A percentile compares a stretch with the other conserved stretches of the same genome.
These are phyloP conservation scores for Corchorus capsularis DNA, from an alignment of 345 rosid genomes.

Conservation along the genomic window DNA sequence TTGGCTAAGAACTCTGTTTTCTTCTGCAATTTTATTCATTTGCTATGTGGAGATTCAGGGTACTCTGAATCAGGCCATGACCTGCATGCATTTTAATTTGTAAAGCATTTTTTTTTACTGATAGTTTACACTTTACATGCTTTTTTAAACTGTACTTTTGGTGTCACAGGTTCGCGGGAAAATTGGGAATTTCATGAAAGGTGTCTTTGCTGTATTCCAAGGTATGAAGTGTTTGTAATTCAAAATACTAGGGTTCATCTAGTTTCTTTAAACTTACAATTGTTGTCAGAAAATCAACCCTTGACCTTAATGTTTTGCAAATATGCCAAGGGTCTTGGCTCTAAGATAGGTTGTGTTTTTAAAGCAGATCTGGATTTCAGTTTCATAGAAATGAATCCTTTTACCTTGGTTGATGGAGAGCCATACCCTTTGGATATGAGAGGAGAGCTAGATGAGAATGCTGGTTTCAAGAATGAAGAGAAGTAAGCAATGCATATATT, in stretches of 20 bases:
- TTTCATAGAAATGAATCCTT: constrained; percentile 81
- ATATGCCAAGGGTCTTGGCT: background rate
- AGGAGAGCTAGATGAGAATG: constrained; percentile 92
- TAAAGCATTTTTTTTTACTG: no score
- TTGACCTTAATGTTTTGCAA: no score
- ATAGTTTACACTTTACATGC: no score
- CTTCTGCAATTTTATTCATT: background rate
- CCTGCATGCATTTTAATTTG: no score
- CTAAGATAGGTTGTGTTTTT: background rate
- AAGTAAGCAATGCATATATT: constrained; percentile 54
- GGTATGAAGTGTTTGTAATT: background rate
- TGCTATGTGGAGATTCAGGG: no score
- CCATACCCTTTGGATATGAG: constrained; percentile 95
- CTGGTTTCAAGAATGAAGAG: constrained; percentile 85
- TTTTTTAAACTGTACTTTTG: no score
- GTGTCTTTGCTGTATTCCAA: background rate
- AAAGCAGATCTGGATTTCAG: constrained; percentile 88
- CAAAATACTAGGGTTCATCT: no score
- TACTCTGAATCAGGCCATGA: no score
- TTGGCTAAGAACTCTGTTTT: background rate
- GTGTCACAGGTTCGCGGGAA: background rate
- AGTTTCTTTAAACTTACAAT: background rate
- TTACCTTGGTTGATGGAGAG: constrained; percentile 74
- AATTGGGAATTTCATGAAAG: background rate
- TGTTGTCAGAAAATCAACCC: background rate